Evolutionary conservation across 345 rosid species (phyloP).

Genomic region (Physaria fendleri): DNA sequence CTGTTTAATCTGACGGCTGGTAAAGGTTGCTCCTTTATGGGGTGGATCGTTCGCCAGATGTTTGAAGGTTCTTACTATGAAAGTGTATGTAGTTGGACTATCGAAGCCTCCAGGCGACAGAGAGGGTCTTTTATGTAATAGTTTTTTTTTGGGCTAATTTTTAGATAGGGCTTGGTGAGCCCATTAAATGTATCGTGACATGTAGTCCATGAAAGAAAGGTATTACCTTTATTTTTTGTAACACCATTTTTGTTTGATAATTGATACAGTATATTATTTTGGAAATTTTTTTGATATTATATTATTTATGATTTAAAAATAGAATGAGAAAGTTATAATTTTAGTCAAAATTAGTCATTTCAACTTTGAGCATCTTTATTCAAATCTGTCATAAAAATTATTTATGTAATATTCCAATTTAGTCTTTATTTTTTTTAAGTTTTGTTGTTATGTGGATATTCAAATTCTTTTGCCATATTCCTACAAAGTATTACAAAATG

Average conservation of each 20-base stretch:
- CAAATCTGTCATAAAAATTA: background rate
- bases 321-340: background rate
- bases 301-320: background rate
- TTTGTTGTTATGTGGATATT: too few relatives aligned
- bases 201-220: too few relatives aligned
- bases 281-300: too few relatives aligned
- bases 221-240: too few relatives aligned
- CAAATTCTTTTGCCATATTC: background rate
- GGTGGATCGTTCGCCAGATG: conserved; percentile 20
- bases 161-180: background rate
- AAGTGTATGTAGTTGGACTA: background rate
- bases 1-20: conserved; percentile 29
- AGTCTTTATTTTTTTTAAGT: background rate
- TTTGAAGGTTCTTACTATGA: conserved; percentile 1
- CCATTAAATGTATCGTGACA: background rate
- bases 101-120: background rate
- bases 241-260: too few relatives aligned
- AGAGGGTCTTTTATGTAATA: background rate
- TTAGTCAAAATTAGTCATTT: background rate
- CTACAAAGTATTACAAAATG: background rate
- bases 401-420: background rate
- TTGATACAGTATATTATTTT: too few relatives aligned
- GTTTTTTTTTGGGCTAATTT: background rate
- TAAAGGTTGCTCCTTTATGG: conserved; percentile 4
- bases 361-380: background rate